Evolutionary conservation across 1,284 basidiomycete genomes (phyloP).

Genomic region (Meira nashicola): DNA sequence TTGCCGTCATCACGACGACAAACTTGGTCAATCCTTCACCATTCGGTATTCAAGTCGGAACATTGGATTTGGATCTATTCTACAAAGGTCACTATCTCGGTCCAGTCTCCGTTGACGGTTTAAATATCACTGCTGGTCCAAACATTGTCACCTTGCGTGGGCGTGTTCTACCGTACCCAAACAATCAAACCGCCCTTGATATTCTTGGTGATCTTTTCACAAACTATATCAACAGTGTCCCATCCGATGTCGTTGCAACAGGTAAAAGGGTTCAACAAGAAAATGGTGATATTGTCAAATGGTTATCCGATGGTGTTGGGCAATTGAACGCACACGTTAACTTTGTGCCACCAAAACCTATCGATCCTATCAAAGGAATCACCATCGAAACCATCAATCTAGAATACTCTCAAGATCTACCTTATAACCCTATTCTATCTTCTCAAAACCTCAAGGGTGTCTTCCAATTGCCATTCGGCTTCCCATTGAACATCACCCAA

Average conservation of each 20-base stretch:
- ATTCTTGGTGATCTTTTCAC: constrained; percentile 66
- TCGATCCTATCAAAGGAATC: constrained; percentile 68
- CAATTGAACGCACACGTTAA: constrained; percentile 63
- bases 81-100: constrained; percentile 65
- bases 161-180: constrained; percentile 61
- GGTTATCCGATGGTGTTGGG: constrained; percentile 65
- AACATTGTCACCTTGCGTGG: constrained; percentile 66
- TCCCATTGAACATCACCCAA: constrained; percentile 63
- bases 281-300: constrained; percentile 62
- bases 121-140: constrained; percentile 54
- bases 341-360: constrained; percentile 60
- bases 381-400: constrained; percentile 64
- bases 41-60: constrained; percentile 67
- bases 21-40: constrained; percentile 67
- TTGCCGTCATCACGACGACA: constrained; percentile 64
- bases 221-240: constrained; percentile 67
- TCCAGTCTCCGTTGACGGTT: constrained; percentile 55
- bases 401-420: constrained; percentile 59
- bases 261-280: constrained; percentile 61
- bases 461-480: constrained; percentile 72
- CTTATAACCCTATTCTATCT: constrained; percentile 63
- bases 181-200: constrained; percentile 58
- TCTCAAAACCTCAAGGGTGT: constrained; percentile 63
- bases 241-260: constrained; percentile 62
- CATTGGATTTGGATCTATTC: constrained; percentile 64